A percentile compares a stretch with the other conserved stretches of the same genome.
phyloP scores from a whole-genome alignment of 1,139 yeast genomes.

The Saccharomyces pastorianus region DNA sequence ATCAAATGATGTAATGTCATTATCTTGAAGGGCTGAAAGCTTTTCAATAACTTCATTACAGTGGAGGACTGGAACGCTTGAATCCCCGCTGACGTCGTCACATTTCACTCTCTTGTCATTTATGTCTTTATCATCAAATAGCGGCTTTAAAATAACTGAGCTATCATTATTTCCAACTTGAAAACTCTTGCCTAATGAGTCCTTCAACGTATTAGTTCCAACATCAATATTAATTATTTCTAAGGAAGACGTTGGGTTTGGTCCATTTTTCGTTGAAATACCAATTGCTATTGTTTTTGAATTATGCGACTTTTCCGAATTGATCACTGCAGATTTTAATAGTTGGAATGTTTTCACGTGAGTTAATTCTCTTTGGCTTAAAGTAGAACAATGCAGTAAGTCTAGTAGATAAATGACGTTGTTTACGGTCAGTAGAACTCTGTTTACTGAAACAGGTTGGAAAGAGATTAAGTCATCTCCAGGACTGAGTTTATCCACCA shows the following conservation, averaged over 20 bases:
- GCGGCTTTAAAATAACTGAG: slow-evolving; percentile 19
- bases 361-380: slow-evolving; percentile 31
- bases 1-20: slow-evolving; percentile 23
- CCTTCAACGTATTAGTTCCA: slow-evolving; percentile 64
- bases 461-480: slow-evolving; percentile 21
- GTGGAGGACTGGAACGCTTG: slow-evolving; percentile 16
- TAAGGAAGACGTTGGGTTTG: slow-evolving; percentile 27
- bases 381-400: slow-evolving; percentile 35
- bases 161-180: slow-evolving; percentile 13
- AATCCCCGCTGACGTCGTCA: slow-evolving; percentile 2
- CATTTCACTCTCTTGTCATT: slow-evolving; percentile 11
- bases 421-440: slow-evolving; percentile 34
- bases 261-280: slow-evolving; percentile 26
- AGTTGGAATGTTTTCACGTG: slow-evolving; percentile 29
- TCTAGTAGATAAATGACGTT: slow-evolving; percentile 36
- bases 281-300: slow-evolving; percentile 26
- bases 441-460: slow-evolving; percentile 31
- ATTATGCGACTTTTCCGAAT: slow-evolving; percentile 10
- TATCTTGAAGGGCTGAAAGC: slow-evolving; percentile 13
- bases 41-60: slow-evolving; percentile 25
- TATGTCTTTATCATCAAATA: slow-evolving; percentile 17
- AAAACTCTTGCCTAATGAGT: slow-evolving; percentile 63
- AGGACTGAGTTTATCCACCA: slow-evolving; percentile 9
- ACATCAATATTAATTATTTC: slow-evolving; percentile 46
- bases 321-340: slow-evolving; percentile 23